Base-by-base conservation (phyloP, 331 rosid genomes). In the Acacia pycnantha region DNA sequence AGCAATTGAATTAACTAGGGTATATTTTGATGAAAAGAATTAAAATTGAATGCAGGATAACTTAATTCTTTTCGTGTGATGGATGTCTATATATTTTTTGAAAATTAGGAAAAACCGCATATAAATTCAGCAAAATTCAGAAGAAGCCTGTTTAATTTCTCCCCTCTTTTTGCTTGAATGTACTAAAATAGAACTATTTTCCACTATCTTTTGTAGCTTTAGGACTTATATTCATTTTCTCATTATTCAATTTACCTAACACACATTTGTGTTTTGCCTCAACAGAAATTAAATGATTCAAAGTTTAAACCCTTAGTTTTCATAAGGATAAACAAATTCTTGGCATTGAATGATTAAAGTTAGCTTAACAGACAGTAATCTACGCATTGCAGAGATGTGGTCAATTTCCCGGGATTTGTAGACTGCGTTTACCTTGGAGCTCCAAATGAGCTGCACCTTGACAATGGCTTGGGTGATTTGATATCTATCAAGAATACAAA, bases 371-470 rank as follows among this genome's bases (percentile, higher is more conserved):
- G 62, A 82, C 48, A 46, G 16, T 51, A 79, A 64, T 86, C 85
- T 86, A 70, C 33, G 56, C 27, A 58, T 82, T 81, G 82, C 92
- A 95, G 99, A 90, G 94, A 95, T 50, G 84, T 73, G 31, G 89
- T 95, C 79, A 87, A 91, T 85, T 95, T 93, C 84, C 99, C 99
- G 62, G 99, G 98, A 93, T 95, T 93, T 86, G 93, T 95, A 59
- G 99, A 95, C 81, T 95, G 98, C 27, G 54, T 93, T 61, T 93
- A 92, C 88, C 89, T 95, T 73, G 89, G 88, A 16, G 80, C 97
- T 61, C 93, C 97, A 54, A 73, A 73, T 73, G 98, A 90, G 86
- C 84, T 95, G 88, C 86, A 62, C 29, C 92, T 95, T 64, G 94
- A 91, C 83, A 95, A 93, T 84, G 99, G 99, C 80, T 88, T 93